These are phyloP conservation scores for Stenogyne calaminthoides DNA, from an alignment of 305 asterid species.

Conservation along the genomic window DNA sequence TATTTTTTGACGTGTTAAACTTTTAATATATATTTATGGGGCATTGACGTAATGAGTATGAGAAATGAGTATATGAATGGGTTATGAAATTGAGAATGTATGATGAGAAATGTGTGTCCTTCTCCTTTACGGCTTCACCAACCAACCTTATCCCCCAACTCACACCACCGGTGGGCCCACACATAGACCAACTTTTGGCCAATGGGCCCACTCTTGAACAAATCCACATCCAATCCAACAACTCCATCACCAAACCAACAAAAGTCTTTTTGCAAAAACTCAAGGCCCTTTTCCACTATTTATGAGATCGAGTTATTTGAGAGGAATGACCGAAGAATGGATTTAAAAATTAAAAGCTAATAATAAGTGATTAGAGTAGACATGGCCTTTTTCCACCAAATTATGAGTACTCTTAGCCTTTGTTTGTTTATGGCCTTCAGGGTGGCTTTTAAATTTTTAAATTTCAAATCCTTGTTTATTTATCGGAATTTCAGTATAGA, in stretches of 20 bases:
- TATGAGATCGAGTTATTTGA: too few relatives aligned
- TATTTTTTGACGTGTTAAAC: too few relatives aligned
- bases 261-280: not conserved
- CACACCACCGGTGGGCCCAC: not conserved
- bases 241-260: not conserved
- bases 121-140: too few relatives aligned
- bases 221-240: not conserved
- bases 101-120: not conserved
- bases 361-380: too few relatives aligned
- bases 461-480: too few relatives aligned
- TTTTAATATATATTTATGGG: not conserved
- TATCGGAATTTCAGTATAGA: too few relatives aligned
- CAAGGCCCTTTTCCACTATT: not conserved
- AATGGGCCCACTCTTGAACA: not conserved
- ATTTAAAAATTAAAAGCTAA: too few relatives aligned
- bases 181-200: not conserved
- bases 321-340: too few relatives aligned
- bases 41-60: not conserved
- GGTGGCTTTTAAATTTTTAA: too few relatives aligned
- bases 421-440: too few relatives aligned
- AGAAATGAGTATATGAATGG: not conserved
- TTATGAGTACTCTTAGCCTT: too few relatives aligned
- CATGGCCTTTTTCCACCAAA: too few relatives aligned
- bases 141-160: slow-evolving; percentile 11
- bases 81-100: not conserved